Conservation (phyloP, 441 rosid species). For the Jatropha podagrica region DNA sequence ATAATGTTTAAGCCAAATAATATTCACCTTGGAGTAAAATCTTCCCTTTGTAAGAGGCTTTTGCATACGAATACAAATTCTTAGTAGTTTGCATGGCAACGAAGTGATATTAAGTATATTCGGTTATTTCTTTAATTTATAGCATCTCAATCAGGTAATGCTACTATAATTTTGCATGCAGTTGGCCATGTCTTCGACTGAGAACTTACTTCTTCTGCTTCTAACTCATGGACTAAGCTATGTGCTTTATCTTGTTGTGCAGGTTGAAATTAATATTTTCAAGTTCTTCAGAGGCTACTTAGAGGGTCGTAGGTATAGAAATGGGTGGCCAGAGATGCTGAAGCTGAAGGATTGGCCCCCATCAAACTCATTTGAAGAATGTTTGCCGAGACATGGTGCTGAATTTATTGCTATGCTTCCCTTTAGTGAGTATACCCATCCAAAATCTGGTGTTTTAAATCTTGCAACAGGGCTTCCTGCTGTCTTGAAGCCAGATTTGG, state of each 20-base stretch:
- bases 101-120: background rate
- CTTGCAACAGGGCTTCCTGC: constrained; percentile 60
- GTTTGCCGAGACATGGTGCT: constrained; percentile 69
- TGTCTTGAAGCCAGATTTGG: constrained; percentile 73
- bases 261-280: constrained; percentile 53
- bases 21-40: background rate
- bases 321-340: constrained; percentile 63
- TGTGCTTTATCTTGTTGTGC: constrained; percentile 19
- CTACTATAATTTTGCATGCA: background rate
- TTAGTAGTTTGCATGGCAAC: background rate
- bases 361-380: constrained; percentile 53
- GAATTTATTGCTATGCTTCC: constrained; percentile 76
- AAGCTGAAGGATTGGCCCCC: constrained; percentile 96
- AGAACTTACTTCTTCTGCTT: background rate
- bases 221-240: background rate
- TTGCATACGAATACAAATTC: background rate
- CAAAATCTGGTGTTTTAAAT: constrained; percentile 58
- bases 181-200: background rate
- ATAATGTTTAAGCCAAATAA: background rate
- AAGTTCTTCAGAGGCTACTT: constrained; percentile 68
- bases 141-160: background rate
- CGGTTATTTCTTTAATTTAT: background rate
- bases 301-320: constrained; percentile 40
- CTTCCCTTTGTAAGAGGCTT: background rate
- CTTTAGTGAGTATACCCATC: constrained; percentile 74